Conservation (phyloP, 169 alveolate species). For the Plasmodium berghei region DNA sequence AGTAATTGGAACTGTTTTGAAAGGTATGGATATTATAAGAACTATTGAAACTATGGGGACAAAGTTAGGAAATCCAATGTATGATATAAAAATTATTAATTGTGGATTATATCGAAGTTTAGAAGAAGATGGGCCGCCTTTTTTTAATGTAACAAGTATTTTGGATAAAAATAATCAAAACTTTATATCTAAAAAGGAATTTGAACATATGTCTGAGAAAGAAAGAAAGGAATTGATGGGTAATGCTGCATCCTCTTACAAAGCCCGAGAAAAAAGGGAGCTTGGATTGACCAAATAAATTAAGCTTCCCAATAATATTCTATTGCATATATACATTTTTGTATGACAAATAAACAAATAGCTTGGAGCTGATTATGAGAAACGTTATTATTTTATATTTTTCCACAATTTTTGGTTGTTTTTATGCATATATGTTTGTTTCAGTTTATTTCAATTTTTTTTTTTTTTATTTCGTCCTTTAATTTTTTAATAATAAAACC, state of each 20-base stretch:
- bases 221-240: constrained; percentile 23
- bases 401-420: too few relatives aligned
- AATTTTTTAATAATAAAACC: too few relatives aligned
- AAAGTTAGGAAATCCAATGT: constrained; percentile 70
- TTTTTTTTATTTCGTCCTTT: too few relatives aligned
- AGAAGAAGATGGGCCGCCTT: constrained; percentile 72
- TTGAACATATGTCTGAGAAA: constrained; percentile 29
- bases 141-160: constrained; percentile 37
- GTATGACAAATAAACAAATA: too few relatives aligned
- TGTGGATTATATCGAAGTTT: constrained; percentile 54
- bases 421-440: too few relatives aligned
- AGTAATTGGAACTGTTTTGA: constrained; percentile 85
- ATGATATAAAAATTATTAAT: constrained; percentile 54
- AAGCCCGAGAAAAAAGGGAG: constrained; percentile 2
- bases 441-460: too few relatives aligned
- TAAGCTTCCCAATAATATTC: too few relatives aligned
- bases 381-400: too few relatives aligned
- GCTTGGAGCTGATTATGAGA: too few relatives aligned
- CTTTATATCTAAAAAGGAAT: constrained; percentile 49
- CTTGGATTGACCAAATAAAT: not conserved
- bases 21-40: constrained; percentile 85
- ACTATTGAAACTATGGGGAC: constrained; percentile 75
- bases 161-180: constrained; percentile 39
- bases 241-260: not conserved
- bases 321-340: too few relatives aligned